Conservation (phyloP, 495 filamentous ascomycete genomes). For the Lasiosphaeria ovina region DNA sequence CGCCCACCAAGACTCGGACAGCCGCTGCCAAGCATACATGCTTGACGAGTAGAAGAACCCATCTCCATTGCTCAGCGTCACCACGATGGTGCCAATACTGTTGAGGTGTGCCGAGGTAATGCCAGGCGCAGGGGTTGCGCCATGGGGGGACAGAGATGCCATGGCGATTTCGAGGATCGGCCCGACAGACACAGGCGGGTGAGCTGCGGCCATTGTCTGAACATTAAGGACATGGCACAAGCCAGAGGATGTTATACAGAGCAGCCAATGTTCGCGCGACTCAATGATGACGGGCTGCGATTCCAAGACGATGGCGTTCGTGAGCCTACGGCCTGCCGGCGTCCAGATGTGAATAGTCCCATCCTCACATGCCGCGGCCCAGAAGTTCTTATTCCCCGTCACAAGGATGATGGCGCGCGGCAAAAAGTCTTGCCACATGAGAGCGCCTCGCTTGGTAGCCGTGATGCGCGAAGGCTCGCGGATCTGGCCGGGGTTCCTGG, state of each 20-base stretch:
- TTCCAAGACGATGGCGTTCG: conserved; percentile 82
- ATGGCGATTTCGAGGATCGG: conserved; percentile 84
- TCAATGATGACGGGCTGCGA: conserved; percentile 93
- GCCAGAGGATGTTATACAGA: conserved; percentile 84
- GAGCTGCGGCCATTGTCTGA: conserved; percentile 75
- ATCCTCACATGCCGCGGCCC: conserved; percentile 91
- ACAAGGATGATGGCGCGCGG: conserved; percentile 78
- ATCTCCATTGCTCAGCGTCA: conserved; percentile 88
- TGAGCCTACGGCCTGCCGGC: conserved; percentile 81
- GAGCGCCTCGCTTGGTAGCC: conserved; percentile 75
- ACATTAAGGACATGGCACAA: conserved; percentile 94
- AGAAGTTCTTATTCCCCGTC: conserved; percentile 86
- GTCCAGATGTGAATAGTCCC: conserved; percentile 93
- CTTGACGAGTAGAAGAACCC: conserved; percentile 80
- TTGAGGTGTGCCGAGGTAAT: conserved; percentile 90
- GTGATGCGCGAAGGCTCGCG: conserved; percentile 81
- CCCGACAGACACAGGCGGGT: conserved; percentile 86
- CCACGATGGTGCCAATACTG: conserved; percentile 74
- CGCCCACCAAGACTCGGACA: conserved; percentile 97
- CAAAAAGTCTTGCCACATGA: conserved; percentile 91
- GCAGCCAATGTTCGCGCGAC: conserved; percentile 80
- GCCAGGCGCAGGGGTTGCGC: conserved; percentile 70
- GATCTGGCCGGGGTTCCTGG: conserved; percentile 54
- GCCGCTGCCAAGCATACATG: conserved; percentile 90
- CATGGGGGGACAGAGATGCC: conserved; percentile 60